These are phyloP conservation scores for Apiospora rasikravindrae DNA, from an alignment of 2,329 filamentous ascomycete species.

Conservation along the genomic window DNA sequence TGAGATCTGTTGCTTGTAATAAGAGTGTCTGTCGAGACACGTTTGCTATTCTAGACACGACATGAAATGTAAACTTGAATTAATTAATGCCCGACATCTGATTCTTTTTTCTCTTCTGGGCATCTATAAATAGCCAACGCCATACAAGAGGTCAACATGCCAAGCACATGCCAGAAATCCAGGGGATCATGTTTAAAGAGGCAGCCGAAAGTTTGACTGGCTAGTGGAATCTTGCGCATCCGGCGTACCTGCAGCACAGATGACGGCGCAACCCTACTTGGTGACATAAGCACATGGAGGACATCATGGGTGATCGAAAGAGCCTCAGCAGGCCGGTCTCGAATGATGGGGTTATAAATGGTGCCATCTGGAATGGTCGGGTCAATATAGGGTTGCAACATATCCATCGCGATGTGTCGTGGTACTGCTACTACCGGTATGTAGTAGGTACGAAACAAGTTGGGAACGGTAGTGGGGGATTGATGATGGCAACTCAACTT, in stretches of 20 bases:
- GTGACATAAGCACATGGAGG: neutral
- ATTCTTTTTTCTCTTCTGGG: neutral
- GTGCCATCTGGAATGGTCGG: neutral
- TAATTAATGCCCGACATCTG: neutral
- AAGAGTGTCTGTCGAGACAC: neutral
- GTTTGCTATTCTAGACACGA: conserved; percentile 11
- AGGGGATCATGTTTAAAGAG: neutral
- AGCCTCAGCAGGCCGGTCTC: neutral
- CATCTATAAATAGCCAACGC: too few relatives aligned
- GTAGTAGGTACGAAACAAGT: neutral
- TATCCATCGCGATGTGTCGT: neutral
- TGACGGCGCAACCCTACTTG: neutral
- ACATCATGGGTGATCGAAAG: neutral
- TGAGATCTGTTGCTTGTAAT: neutral
- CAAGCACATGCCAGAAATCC: neutral
- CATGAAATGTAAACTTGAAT: neutral
- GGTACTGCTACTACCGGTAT: neutral
- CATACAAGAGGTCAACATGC: neutral
- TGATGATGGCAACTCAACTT: neutral
- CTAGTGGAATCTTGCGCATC: conserved; percentile 1
- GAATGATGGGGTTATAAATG: neutral
- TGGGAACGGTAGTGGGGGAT: neutral
- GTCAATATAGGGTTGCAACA: neutral
- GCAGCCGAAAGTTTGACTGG: neutral
- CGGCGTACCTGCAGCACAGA: neutral